A percentile compares a stretch with the other conserved stretches of the same genome.
phyloP scores from a whole-genome alignment of 148 eudicot genomes.

The Hydrangea macrophylla region DNA sequence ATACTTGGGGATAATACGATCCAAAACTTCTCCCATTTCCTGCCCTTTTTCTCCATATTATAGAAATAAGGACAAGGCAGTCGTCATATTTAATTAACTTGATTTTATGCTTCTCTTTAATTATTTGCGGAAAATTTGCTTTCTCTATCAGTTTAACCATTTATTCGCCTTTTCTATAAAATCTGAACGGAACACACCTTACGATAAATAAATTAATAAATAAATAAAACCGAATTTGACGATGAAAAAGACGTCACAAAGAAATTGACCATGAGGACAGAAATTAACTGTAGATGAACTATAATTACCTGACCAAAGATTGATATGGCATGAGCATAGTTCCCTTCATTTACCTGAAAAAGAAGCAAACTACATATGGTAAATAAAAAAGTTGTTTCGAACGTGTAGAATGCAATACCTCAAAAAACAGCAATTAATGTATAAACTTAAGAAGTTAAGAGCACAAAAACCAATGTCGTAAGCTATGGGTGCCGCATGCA shows the following conservation, averaged over 20 bases:
- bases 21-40: no score
- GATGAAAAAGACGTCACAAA: background rate
- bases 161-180: no score
- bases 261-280: background rate
- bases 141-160: no score
- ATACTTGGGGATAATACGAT: no score
- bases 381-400: background rate
- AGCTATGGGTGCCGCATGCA: background rate
- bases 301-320: slow-evolving; percentile 81
- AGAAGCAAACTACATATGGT: slow-evolving; percentile 12
- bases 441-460: slow-evolving; percentile 2
- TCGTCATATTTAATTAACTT: no score
- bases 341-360: slow-evolving; percentile 93
- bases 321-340: slow-evolving; percentile 71
- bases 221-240: no score
- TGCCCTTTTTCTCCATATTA: no score
- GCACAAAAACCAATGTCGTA: background rate
- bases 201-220: no score
- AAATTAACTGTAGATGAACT: background rate
- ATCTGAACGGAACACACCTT: slow-evolving; percentile 11
- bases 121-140: no score
- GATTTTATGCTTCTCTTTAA: no score
- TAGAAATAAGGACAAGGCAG: no score
- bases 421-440: background rate
- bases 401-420: background rate